Conservation (phyloP, 805 yeast genomes). For the Saturnispora diversa region DNA sequence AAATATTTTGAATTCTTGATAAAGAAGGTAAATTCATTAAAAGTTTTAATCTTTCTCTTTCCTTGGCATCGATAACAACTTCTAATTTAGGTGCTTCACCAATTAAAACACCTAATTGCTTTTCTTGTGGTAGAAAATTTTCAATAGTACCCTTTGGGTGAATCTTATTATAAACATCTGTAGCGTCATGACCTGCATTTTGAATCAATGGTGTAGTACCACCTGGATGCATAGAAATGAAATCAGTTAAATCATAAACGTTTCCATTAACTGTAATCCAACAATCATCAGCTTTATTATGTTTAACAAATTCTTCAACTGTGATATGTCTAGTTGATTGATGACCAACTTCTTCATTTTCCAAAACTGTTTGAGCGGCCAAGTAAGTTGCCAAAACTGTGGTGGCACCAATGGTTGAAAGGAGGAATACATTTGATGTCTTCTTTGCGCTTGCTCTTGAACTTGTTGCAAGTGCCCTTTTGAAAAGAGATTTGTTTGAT, state of each 20-base stretch:
- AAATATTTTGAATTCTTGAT: slow-evolving; percentile 61
- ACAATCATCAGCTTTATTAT: slow-evolving; percentile 54
- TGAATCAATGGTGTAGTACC: slow-evolving; percentile 38
- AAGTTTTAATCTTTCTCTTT: slow-evolving; percentile 35
- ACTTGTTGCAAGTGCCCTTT: too few species aligned
- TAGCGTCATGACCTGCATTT: slow-evolving; percentile 45
- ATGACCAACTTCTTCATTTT: slow-evolving; percentile 9
- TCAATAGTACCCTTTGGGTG: slow-evolving; percentile 82
- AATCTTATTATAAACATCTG: slow-evolving; percentile 73
- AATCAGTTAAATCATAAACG: slow-evolving; percentile 68
- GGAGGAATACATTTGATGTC: too few species aligned
- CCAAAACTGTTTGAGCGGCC: neutral
- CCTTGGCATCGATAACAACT: slow-evolving; percentile 34
- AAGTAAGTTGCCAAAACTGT: neutral
- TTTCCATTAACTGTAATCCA: slow-evolving; percentile 84
- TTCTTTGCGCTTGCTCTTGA: too few species aligned
- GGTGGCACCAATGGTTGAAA: neutral
- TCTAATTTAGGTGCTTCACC: slow-evolving; percentile 30
- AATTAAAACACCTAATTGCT: slow-evolving; percentile 49
- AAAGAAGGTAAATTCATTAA: slow-evolving; percentile 60
- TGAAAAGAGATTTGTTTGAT: too few species aligned
- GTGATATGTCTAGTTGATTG: slow-evolving; percentile 13
- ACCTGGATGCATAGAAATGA: slow-evolving; percentile 41
- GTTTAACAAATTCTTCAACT: slow-evolving; percentile 39
- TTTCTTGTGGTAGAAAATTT: slow-evolving; percentile 48